A percentile compares a stretch with the other conserved stretches of the same genome.
Conservation (phyloP, 2,329 filamentous ascomycete species). For the Fusarium sterilihyphosum region DNA sequence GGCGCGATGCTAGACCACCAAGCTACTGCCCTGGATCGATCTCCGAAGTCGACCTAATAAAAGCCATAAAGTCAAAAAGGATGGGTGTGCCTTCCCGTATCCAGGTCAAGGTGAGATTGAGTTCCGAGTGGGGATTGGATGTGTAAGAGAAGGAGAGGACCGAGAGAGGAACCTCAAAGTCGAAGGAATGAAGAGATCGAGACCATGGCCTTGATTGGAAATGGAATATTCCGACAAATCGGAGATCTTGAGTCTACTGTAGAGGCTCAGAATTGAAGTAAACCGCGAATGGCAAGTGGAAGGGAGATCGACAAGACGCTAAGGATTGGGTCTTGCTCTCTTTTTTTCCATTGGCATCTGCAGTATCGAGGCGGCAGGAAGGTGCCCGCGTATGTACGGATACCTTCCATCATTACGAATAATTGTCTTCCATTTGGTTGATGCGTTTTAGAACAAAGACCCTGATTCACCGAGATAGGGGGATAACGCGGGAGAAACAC, state of each 20-base stretch:
- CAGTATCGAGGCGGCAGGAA: slow-evolving; percentile 11
- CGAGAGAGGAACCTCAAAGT: neutral
- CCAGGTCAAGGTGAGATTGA: neutral
- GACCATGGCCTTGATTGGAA: slow-evolving; percentile 14
- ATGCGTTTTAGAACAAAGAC: slow-evolving; percentile 11
- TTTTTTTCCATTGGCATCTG: slow-evolving; percentile 29
- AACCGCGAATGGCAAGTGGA: slow-evolving; percentile 22
- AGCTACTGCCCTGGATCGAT: slow-evolving; percentile 21
- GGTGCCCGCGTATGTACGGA: slow-evolving; percentile 13
- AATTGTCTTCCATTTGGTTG: neutral
- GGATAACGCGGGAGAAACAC: slow-evolving; percentile 3
- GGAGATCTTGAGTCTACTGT: neutral
- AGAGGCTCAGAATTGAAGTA: slow-evolving; percentile 6
- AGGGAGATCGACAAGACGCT: slow-evolving; percentile 40
- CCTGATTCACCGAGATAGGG: slow-evolving; percentile 17
- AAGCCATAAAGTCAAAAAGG: slow-evolving; percentile 5
- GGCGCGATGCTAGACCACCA: slow-evolving; percentile 27
- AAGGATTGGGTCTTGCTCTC: slow-evolving; percentile 31
- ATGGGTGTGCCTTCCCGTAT: slow-evolving; percentile 10
- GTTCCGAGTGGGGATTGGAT: neutral
- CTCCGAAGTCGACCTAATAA: neutral
- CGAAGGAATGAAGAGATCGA: slow-evolving; percentile 7
- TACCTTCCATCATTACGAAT: neutral
- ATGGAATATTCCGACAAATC: slow-evolving; percentile 14
- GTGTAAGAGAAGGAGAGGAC: neutral